phyloP scores from a whole-genome alignment of 148 eudicot genomes.

The Persicaria tinctoria region DNA sequence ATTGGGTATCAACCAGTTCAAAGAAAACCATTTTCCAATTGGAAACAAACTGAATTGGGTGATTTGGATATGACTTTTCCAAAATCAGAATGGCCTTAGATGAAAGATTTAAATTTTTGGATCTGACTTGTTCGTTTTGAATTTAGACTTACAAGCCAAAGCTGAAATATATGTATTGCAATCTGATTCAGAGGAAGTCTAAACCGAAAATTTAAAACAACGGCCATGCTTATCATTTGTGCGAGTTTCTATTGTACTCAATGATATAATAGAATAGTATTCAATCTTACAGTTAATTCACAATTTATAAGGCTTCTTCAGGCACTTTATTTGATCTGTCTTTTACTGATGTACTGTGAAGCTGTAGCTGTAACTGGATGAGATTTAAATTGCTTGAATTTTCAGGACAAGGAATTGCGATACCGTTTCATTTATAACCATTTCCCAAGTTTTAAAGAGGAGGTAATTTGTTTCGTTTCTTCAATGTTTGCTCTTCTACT shows the following conservation, averaged over 20 bases:
- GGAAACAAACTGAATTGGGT: too few species aligned
- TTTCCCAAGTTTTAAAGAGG: constrained; percentile 69
- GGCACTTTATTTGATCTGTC: not conserved
- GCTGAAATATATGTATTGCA: not conserved
- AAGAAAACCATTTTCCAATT: too few species aligned
- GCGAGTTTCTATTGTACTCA: not conserved
- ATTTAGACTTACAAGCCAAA: not conserved
- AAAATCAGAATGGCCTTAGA: not conserved
- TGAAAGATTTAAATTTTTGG: not conserved
- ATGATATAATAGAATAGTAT: too few species aligned
- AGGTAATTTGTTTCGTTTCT: constrained; percentile 37
- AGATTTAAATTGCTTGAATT: constrained; percentile 13
- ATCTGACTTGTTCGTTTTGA: too few species aligned
- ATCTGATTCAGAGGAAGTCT: not conserved
- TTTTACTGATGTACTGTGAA: not conserved
- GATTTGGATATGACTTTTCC: not conserved
- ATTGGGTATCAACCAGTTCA: too few species aligned
- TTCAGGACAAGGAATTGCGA: constrained; percentile 74
- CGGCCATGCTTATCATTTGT: not conserved
- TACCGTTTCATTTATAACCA: constrained; percentile 87
- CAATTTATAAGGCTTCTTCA: not conserved
- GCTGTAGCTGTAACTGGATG: not conserved
- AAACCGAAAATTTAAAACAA: not conserved
- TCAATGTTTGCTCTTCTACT: not conserved
- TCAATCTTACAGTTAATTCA: not conserved